phyloP scores from a whole-genome alignment of 2,329 filamentous ascomycete species.

The Diaporthe sp. region DNA sequence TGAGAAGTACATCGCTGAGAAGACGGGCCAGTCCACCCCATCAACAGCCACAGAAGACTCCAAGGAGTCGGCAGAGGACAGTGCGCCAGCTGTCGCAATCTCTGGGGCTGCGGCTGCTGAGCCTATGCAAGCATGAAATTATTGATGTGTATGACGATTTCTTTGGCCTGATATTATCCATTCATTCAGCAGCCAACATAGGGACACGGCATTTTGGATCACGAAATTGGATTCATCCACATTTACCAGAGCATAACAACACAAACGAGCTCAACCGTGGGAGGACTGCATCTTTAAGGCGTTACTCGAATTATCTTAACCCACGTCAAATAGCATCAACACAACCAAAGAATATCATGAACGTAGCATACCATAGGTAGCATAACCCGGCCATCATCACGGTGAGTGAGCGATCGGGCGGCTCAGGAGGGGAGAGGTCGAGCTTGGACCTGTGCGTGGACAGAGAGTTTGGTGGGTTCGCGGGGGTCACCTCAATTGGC shows the following conservation, averaged over 20 bases:
- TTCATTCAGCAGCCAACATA: slow-evolving; percentile 11
- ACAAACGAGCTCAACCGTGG: slow-evolving; percentile 6
- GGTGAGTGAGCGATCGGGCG: neutral
- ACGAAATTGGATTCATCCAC: slow-evolving; percentile 27
- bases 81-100: slow-evolving; percentile 24
- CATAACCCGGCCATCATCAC: neutral
- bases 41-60: slow-evolving; percentile 22
- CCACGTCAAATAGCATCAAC: slow-evolving; percentile 23
- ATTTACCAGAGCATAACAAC: slow-evolving; percentile 8
- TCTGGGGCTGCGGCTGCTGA: slow-evolving; percentile 9
- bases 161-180: slow-evolving; percentile 2
- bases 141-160: slow-evolving; percentile 4
- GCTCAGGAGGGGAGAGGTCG: neutral
- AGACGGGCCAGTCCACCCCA: slow-evolving; percentile 36
- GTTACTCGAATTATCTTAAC: slow-evolving; percentile 33
- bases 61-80: slow-evolving; percentile 10
- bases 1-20: slow-evolving; percentile 36
- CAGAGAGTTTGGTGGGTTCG: slow-evolving; percentile 26
- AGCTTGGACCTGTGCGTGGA: slow-evolving; percentile 18
- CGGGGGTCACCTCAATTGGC: slow-evolving; percentile 27
- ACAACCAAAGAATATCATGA: slow-evolving; percentile 21
- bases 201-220: slow-evolving; percentile 17
- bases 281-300: slow-evolving; percentile 35
- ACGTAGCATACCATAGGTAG: slow-evolving; percentile 21
- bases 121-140: slow-evolving; percentile 23